Percentiles rank a stretch among this genome's conserved stretches.
Conservation (phyloP, 148 eudicot species). For the Bassia scoparia region DNA sequence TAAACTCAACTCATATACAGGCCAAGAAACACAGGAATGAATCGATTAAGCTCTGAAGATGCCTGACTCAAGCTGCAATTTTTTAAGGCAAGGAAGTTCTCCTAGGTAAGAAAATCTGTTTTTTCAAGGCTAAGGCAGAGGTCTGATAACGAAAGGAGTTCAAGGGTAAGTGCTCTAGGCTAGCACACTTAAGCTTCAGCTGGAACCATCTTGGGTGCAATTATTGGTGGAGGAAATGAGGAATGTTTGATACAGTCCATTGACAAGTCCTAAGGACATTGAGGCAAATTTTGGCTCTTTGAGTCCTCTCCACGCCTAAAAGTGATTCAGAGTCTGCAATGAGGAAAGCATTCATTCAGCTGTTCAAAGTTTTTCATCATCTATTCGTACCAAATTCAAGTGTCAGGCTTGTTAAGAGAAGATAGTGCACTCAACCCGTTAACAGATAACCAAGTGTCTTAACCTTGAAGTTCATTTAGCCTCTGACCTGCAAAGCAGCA, state of each 20-base stretch:
- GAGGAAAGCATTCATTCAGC: slow-evolving; percentile 53
- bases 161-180: slow-evolving; percentile 39
- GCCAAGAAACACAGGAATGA: slow-evolving; percentile 34
- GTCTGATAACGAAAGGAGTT: slow-evolving; percentile 46
- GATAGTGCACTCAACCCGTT: slow-evolving; percentile 46
- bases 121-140: slow-evolving; percentile 48
- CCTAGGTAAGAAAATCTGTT: slow-evolving; percentile 28
- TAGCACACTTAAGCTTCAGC: slow-evolving; percentile 56
- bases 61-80: slow-evolving; percentile 38
- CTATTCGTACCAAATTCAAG: slow-evolving; percentile 60
- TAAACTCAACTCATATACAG: slow-evolving; percentile 36
- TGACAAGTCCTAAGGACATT: slow-evolving; percentile 45
- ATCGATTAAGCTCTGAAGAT: slow-evolving; percentile 28
- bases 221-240: slow-evolving; percentile 45
- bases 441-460: slow-evolving; percentile 68
- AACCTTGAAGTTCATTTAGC: slow-evolving; percentile 44
- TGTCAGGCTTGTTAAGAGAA: slow-evolving; percentile 47
- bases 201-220: slow-evolving; percentile 47
- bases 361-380: slow-evolving; percentile 55
- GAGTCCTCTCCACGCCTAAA: slow-evolving; percentile 67
- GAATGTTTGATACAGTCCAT: slow-evolving; percentile 61
- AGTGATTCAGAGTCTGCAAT: slow-evolving; percentile 49
- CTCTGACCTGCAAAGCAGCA: slow-evolving; percentile 40
- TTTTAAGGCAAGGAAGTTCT: slow-evolving; percentile 38
- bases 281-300: slow-evolving; percentile 52